Percentiles rank a stretch among this genome's conserved stretches.
Conservation (phyloP, 1,139 yeast species). For the Blastobotrys apis region DNA sequence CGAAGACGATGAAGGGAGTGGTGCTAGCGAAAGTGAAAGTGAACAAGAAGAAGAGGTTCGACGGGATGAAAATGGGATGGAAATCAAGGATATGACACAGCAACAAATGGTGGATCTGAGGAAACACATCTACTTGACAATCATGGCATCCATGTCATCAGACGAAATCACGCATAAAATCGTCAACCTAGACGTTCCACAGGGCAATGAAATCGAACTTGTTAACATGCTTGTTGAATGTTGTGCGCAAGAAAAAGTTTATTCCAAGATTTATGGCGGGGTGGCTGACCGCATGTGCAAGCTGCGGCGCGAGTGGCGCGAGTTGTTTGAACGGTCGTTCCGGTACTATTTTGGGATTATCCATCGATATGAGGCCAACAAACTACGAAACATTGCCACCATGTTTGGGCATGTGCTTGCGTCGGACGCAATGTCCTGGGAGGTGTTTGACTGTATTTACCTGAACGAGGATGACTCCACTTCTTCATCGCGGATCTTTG, state of each 20-base stretch:
- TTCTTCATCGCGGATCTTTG: constrained; percentile 74
- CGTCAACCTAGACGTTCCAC: constrained; percentile 39
- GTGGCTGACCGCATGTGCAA: constrained; percentile 65
- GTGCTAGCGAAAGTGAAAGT: constrained; percentile 28
- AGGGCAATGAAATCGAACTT: constrained; percentile 40
- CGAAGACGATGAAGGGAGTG: constrained; percentile 21
- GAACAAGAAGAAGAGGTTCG: constrained; percentile 29
- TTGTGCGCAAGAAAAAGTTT: constrained; percentile 83
- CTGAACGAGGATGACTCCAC: constrained; percentile 72
- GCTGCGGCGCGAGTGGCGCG: constrained; percentile 52
- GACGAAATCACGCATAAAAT: constrained; percentile 93
- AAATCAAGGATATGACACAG: constrained; percentile 65
- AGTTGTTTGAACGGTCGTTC: constrained; percentile 51
- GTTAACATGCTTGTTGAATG: constrained; percentile 77
- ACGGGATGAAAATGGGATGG: constrained; percentile 16
- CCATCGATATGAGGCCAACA: constrained; percentile 66
- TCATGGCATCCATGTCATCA: constrained; percentile 90
- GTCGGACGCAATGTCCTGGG: constrained; percentile 65
- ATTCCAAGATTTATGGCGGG: constrained; percentile 79
- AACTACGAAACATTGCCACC: constrained; percentile 74
- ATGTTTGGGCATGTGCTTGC: constrained; percentile 85
- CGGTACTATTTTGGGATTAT: constrained; percentile 51
- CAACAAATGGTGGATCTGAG: constrained; percentile 58
- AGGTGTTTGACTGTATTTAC: constrained; percentile 45
- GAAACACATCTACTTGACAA: constrained; percentile 70